phyloP scores from a whole-genome alignment of 768 basidiomycete species.

The Leccinum ochraceum region DNA sequence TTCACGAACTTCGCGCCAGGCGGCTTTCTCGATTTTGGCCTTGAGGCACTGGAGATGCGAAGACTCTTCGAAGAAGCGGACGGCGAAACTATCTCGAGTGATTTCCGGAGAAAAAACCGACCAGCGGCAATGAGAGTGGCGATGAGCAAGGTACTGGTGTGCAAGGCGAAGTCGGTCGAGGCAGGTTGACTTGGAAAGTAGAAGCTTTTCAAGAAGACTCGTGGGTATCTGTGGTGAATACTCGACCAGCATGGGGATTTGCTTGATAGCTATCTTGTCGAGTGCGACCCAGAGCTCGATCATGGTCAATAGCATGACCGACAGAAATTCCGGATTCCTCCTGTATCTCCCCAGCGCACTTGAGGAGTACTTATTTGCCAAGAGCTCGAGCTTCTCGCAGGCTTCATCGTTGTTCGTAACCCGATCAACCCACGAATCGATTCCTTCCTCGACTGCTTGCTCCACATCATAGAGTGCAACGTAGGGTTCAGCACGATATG shows the following conservation, averaged over 20 bases:
- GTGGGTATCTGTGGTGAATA: constrained; percentile 34
- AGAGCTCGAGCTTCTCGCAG: constrained; percentile 20
- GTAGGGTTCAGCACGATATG: constrained; percentile 10
- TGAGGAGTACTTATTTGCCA: constrained; percentile 26
- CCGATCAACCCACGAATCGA: constrained; percentile 35
- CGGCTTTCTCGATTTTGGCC: constrained; percentile 24
- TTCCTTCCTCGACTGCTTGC: constrained; percentile 26
- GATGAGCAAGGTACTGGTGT: constrained; percentile 32
- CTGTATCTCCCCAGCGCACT: constrained; percentile 17
- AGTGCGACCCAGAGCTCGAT: constrained; percentile 38
- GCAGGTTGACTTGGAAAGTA: constrained; percentile 29
- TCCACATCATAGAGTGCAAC: constrained; percentile 40
- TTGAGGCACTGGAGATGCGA: constrained; percentile 25
- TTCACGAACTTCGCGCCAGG: background rate
- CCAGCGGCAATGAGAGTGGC: constrained; percentile 22
- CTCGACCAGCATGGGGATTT: constrained; percentile 30
- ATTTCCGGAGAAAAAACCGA: constrained; percentile 34
- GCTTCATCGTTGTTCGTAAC: constrained; percentile 13
- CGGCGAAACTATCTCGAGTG: constrained; percentile 28
- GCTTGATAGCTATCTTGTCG: constrained; percentile 25
- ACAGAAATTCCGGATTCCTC: constrained; percentile 36
- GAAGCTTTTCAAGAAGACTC: constrained; percentile 20
- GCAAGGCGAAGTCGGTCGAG: constrained; percentile 30
- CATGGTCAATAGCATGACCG: constrained; percentile 39
- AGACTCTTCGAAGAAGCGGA: constrained; percentile 36